Evolutionary conservation across 768 basidiomycete species (phyloP).

Genomic region (Lyophyllum shimeji): DNA sequence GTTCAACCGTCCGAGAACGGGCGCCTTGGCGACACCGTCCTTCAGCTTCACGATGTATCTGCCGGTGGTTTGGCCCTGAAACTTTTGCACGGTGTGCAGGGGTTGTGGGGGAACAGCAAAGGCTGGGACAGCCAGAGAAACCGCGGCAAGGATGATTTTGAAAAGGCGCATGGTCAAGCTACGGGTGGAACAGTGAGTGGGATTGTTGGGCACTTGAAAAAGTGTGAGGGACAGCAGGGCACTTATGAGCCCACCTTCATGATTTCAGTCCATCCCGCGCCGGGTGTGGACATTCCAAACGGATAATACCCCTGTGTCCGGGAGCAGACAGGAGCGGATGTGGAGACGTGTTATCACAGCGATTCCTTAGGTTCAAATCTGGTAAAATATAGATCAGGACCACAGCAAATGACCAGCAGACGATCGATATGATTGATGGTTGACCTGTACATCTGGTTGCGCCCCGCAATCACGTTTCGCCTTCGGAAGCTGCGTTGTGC

Average conservation of each 20-base stretch:
- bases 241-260: background rate
- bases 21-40: conserved; percentile 24
- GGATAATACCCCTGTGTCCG: background rate
- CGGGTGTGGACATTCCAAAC: background rate
- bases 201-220: background rate
- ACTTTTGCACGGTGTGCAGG: conserved; percentile 5
- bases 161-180: conserved; percentile 4
- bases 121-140: conserved; percentile 3
- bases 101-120: conserved; percentile 5
- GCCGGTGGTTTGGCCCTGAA: conserved; percentile 23
- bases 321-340: background rate
- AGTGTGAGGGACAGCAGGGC: too few species aligned
- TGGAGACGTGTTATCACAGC: too few species aligned
- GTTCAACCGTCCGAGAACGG: conserved; percentile 12
- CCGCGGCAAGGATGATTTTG: conserved; percentile 2
- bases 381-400: too few species aligned
- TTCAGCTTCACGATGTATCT: conserved; percentile 33
- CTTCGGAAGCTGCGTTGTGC: too few species aligned
- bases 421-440: too few species aligned
- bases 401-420: too few species aligned
- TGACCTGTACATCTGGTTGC: too few species aligned
- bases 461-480: too few species aligned
- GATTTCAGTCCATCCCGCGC: background rate
- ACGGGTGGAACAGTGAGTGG: background rate
- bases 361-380: too few species aligned